Evolutionary conservation across 163 green algal genomes (phyloP).

Genomic region (Scenedesmus sp.): DNA sequence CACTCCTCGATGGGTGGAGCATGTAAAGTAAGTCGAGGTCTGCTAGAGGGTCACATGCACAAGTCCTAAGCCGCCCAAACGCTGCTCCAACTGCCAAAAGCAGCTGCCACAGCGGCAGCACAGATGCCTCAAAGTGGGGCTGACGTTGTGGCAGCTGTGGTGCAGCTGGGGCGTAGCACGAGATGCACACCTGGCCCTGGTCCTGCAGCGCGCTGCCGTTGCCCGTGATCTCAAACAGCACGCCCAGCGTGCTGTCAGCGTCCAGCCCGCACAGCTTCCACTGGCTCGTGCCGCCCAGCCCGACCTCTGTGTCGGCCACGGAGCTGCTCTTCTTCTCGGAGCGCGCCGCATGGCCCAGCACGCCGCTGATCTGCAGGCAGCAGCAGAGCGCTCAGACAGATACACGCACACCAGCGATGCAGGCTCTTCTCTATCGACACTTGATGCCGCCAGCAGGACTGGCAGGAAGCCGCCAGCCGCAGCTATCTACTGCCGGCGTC

Average conservation of each 20-base stretch:
- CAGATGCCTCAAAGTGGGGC: background rate
- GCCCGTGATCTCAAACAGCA: constrained; percentile 92
- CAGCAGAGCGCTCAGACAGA: background rate
- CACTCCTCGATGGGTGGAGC: too few species aligned
- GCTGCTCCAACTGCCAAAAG: too few species aligned
- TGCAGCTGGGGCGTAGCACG: too few species aligned
- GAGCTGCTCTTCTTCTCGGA: constrained; percentile 86
- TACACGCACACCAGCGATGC: background rate
- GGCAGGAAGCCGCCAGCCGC: too few species aligned
- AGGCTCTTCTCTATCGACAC: too few species aligned
- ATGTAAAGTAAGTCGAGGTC: too few species aligned
- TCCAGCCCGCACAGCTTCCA: constrained; percentile 88
- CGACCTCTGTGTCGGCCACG: constrained; percentile 83
- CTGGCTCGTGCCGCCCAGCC: constrained; percentile 89
- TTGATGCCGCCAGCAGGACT: too few species aligned
- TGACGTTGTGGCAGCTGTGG: background rate
- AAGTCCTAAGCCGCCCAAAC: too few species aligned
- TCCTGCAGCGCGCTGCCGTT: constrained; percentile 62
- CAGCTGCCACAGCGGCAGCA: background rate
- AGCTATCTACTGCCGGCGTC: too few species aligned
- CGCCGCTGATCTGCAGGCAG: constrained; percentile 70
- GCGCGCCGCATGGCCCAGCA: constrained; percentile 85
- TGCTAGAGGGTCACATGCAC: too few species aligned
- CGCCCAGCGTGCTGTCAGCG: constrained; percentile 75
- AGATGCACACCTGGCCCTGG: constrained; percentile 16